Base-by-base conservation (phyloP, 2,329 filamentous ascomycete genomes). In the Neofusicoccum sp. region DNA sequence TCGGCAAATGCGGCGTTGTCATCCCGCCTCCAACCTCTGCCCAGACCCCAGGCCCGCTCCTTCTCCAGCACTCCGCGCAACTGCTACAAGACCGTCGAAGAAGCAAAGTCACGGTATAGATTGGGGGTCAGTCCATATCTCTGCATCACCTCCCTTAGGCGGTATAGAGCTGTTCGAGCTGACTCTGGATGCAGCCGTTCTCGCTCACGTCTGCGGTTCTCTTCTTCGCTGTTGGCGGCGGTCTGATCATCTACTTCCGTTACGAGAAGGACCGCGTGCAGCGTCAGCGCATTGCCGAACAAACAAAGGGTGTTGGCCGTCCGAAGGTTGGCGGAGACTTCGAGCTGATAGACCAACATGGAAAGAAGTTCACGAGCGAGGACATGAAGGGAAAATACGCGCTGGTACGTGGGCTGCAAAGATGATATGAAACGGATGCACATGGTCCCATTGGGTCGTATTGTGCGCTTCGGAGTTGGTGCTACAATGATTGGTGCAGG, bases 301-400 rank as follows among this genome's bases (percentile, higher is more conserved):
- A 93, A 68, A 89, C 89, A 66, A 99, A 99, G 79, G 93, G 93
- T 9, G 88, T 97, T 5, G 95, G 95, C 1, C 88, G 86, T 72
- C 95, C 95, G 34, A 96, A 96, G 80, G 93, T 99, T 58, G 95
- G 95, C 60, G 95, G 95, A 0, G 81, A 87, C 0, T 98, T 99
- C 74, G 81, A 87, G 65, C 79, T 99, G 68, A 79, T 89, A 40
- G 91, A 98, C 77, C 87, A 96, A 69, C 79, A 96, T 64, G 92
- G 92, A 53, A 85, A 86, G 60, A 81, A 82, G 38, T 93, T 96
- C 67, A 90, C 89, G 2, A 89, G 89, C 68, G 84, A 87, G 71
- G 87, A 93, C 75, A 82, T 98, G 80, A 89, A 89, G 81, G 95
- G 95, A 58, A 90, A 89, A 75, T 95, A 96, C 78, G 84, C 85